Evolutionary conservation across 2,329 filamentous ascomycete species (phyloP), one percentile per base, ranked within the genome.

Genomic region (Thermothelomyces thermophilus): DNA sequence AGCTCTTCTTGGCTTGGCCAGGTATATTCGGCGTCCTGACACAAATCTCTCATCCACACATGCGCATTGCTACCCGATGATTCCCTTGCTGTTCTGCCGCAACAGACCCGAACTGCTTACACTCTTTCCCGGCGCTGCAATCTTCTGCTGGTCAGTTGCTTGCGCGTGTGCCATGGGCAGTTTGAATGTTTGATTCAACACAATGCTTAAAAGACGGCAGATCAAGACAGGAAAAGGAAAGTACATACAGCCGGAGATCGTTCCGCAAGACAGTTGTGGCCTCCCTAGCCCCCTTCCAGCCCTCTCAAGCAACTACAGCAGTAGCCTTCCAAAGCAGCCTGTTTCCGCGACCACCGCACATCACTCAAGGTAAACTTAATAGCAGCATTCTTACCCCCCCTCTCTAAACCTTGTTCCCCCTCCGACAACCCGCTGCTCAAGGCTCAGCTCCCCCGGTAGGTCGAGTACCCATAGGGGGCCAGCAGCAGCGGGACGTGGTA

Each of bases 401-500:
- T 33, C 7, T 24, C 22, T n/a, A 26, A 7, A 3, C 17, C 24
- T 16, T n/a, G 26, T 35, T 26, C 14, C 22, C n/a, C 11, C 0
- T 13, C 47, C 17, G n/a, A n/a, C n/a, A n/a, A n/a, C n/a, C n/a
- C n/a, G n/a, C n/a, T n/a, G n/a, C n/a, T n/a, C n/a, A n/a, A n/a
- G n/a, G 3, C 58, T 71, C 70, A 89, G 65, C 83, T 87, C 14
- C 87, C 87, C 41, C 87, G 73, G 68, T 93, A 93, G 9, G 87
- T 91, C 35, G 84, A 86, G 69, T 89, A 93, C 64, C 84, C 86
- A 69, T 83, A 90, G 26, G 87, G 87, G 56, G 84, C 82, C 69
- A 91, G 66, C 65, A 93, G 64, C 63, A 93, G 67, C 39, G 87
- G 87, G 3, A 93, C 86, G 70, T 93, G 87, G 63, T 87, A 91